A percentile compares a stretch with the other conserved stretches of the same genome.
phyloP scores from a whole-genome alignment of 2,329 filamentous ascomycete genomes.

The Fusarium xylarioides region DNA sequence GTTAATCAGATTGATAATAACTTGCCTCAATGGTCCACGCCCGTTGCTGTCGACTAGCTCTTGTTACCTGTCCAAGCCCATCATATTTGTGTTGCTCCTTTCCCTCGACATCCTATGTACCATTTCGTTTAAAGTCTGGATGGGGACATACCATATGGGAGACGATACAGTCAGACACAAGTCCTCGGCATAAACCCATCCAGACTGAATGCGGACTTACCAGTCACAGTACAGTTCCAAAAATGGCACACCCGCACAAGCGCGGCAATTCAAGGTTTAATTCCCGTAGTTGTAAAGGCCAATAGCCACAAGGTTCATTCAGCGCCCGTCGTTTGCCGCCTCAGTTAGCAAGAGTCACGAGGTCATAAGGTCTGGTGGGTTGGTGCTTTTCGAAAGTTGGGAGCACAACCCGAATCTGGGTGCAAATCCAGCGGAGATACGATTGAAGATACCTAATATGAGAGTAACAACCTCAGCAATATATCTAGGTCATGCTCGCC shows the following conservation, averaged over 20 bases:
- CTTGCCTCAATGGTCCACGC: neutral
- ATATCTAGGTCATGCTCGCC: neutral
- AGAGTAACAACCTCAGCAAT: neutral
- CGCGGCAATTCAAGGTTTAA: slow-evolving; percentile 31
- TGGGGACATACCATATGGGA: neutral
- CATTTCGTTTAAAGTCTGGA: neutral
- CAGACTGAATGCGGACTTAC: neutral
- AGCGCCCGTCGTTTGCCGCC: slow-evolving; percentile 20
- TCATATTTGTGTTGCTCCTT: neutral
- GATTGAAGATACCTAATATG: neutral
- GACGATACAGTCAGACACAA: neutral
- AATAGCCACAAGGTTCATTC: slow-evolving; percentile 11
- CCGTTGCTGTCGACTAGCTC: neutral
- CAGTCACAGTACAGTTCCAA: neutral
- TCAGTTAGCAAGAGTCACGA: slow-evolving; percentile 15
- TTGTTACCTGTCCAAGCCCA: neutral
- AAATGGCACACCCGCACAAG: neutral
- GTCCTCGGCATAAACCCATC: neutral
- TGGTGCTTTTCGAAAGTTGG: neutral
- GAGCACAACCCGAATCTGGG: neutral
- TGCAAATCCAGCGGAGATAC: neutral
- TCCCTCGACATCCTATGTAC: neutral
- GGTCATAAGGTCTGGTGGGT: slow-evolving; percentile 6
- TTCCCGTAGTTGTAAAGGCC: slow-evolving; percentile 11
- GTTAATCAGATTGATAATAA: neutral